Conservation (phyloP, 106 monocot species). For the Cymbidium sinense region DNA sequence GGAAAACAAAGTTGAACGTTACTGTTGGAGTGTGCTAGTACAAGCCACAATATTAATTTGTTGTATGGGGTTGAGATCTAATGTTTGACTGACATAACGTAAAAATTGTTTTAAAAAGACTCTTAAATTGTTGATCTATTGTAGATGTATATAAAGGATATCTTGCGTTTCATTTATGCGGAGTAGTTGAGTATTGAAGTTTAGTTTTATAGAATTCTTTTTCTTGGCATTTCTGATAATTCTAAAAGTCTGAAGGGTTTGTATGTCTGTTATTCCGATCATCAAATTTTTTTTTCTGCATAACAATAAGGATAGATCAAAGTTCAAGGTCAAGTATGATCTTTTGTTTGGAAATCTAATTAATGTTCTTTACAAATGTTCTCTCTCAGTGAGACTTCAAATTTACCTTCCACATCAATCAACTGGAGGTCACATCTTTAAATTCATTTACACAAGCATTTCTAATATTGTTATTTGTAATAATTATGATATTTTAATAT, state of each 20-base stretch:
- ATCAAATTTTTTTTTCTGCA: neutral
- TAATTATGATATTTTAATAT: neutral
- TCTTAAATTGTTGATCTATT: neutral
- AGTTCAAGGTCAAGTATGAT: neutral
- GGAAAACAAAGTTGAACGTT: neutral
- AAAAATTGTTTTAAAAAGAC: neutral
- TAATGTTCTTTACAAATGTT: neutral
- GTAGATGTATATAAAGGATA: neutral
- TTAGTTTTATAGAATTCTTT: neutral
- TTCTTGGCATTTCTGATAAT: neutral
- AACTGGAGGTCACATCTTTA: neutral
- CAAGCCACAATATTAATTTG: neutral
- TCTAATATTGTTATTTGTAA: neutral
- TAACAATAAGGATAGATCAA: neutral
- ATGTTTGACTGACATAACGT: neutral
- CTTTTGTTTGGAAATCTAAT: neutral
- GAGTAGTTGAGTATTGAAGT: neutral
- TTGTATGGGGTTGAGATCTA: neutral
- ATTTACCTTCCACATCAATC: neutral
- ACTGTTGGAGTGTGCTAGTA: neutral
- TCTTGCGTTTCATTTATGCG: neutral
- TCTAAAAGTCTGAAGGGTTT: neutral
- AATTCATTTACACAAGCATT: neutral
- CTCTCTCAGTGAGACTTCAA: neutral
- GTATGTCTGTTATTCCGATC: neutral